Evolutionary conservation across 305 asterid species (phyloP).

Genomic region (Stenogyne calaminthoides): DNA sequence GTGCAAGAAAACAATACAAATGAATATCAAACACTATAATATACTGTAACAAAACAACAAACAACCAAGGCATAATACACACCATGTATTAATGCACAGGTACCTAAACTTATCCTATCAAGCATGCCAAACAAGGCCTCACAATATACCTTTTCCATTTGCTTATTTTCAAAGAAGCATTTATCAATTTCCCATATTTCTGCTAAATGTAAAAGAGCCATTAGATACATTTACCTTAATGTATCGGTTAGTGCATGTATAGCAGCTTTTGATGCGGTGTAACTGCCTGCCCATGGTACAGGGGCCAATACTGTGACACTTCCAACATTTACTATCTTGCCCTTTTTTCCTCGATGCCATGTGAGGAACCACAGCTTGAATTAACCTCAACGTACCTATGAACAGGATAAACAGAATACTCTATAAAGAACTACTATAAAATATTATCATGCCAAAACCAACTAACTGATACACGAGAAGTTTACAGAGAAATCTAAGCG

Average conservation of each 20-base stretch:
- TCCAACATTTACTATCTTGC: slow-evolving; percentile 85
- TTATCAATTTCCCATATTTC: not conserved
- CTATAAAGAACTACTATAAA: not conserved
- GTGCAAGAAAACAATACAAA: not conserved
- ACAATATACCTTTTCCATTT: not conserved
- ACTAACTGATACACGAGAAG: not conserved
- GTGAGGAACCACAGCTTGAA: slow-evolving; percentile 90
- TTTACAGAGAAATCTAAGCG: not conserved
- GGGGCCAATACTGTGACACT: slow-evolving; percentile 85
- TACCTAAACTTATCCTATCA: not conserved
- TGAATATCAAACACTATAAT: not conserved
- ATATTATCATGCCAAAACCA: not conserved
- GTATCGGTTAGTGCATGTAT: slow-evolving; percentile 76
- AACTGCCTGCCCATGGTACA: slow-evolving; percentile 80
- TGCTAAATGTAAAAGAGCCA: not conserved
- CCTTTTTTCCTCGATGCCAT: slow-evolving; percentile 90
- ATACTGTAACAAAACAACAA: not conserved
- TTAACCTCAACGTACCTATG: slow-evolving; percentile 77
- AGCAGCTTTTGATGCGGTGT: slow-evolving; percentile 91
- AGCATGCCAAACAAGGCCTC: not conserved
- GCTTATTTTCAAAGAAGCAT: not conserved
- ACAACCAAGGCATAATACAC: not conserved
- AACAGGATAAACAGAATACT: not conserved
- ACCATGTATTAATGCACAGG: not conserved
- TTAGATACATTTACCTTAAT: slow-evolving; percentile 51